Percentiles rank a stretch among this genome's conserved stretches.
These are phyloP conservation scores for Glarea lozoyensis DNA, from an alignment of 495 filamentous ascomycete species.

Conservation along the genomic window DNA sequence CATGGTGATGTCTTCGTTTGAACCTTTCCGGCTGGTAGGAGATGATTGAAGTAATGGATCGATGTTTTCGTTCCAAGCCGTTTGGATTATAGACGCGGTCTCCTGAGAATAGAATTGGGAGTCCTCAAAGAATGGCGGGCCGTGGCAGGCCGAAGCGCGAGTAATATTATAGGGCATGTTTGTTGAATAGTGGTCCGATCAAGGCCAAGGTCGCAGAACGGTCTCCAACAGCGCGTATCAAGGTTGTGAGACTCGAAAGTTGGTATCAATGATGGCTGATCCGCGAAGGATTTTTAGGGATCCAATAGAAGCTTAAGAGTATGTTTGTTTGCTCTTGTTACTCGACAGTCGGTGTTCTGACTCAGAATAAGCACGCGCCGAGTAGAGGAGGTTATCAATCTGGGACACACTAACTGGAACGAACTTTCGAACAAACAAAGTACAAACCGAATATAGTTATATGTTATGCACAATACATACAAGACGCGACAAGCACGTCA, in stretches of 20 bases:
- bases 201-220: not conserved
- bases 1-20: too few species aligned
- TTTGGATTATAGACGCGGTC: not conserved
- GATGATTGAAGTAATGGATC: conserved; percentile 1
- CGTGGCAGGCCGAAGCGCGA: not conserved
- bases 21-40: not conserved
- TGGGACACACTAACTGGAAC: not conserved
- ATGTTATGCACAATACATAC: not conserved
- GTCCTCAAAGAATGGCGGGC: not conserved
- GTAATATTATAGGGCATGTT: conserved; percentile 6
- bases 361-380: not conserved
- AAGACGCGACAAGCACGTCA: not conserved
- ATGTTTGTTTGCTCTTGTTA: not conserved
- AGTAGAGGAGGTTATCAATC: not conserved
- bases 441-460: not conserved
- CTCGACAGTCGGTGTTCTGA: not conserved
- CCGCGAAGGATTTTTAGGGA: not conserved
- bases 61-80: conserved; percentile 1
- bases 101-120: not conserved
- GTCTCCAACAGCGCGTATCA: conserved; percentile 3
- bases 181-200: too few species aligned
- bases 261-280: too few species aligned
- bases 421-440: not conserved
- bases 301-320: not conserved
- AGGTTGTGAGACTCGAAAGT: not conserved